phyloP scores from a whole-genome alignment of 1,284 basidiomycete species.

The Naganishia liquefaciens region DNA sequence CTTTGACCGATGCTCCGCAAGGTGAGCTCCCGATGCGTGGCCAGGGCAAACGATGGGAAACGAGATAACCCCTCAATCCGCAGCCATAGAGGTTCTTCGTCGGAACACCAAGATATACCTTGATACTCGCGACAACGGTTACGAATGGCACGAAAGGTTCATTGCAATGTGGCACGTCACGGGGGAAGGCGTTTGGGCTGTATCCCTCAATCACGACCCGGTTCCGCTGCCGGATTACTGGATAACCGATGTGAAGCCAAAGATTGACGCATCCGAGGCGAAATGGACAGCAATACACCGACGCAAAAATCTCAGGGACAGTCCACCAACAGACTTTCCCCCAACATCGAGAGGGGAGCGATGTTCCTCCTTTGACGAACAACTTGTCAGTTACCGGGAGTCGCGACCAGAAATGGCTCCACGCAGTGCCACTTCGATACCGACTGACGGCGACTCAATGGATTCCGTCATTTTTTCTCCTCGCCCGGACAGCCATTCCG shows the following conservation, averaged over 20 bases:
- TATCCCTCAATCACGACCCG: slow-evolving; percentile 14
- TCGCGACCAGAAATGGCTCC: neutral
- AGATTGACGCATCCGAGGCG: neutral
- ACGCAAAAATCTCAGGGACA: neutral
- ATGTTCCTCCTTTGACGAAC: neutral
- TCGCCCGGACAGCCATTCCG: too few relatives aligned
- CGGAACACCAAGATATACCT: slow-evolving; percentile 25
- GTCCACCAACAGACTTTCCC: neutral
- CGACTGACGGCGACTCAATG: neutral
- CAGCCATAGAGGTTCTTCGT: slow-evolving; percentile 20
- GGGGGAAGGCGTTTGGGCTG: slow-evolving; percentile 23
- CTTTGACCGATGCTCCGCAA: slow-evolving; percentile 1
- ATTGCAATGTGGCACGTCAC: slow-evolving; percentile 25
- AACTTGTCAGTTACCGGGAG: neutral
- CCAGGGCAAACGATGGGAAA: neutral
- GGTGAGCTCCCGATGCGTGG: neutral
- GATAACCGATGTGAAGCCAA: slow-evolving; percentile 1
- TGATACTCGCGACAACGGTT: slow-evolving; percentile 4
- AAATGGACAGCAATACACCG: neutral
- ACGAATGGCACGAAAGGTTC: slow-evolving; percentile 19
- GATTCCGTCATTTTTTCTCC: neutral
- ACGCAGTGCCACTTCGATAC: too few relatives aligned
- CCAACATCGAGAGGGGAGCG: neutral
- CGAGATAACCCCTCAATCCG: neutral
- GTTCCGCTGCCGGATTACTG: slow-evolving; percentile 10